Conservation (phyloP, 179 eudicot genomes). For the Pouteria campechiana region DNA sequence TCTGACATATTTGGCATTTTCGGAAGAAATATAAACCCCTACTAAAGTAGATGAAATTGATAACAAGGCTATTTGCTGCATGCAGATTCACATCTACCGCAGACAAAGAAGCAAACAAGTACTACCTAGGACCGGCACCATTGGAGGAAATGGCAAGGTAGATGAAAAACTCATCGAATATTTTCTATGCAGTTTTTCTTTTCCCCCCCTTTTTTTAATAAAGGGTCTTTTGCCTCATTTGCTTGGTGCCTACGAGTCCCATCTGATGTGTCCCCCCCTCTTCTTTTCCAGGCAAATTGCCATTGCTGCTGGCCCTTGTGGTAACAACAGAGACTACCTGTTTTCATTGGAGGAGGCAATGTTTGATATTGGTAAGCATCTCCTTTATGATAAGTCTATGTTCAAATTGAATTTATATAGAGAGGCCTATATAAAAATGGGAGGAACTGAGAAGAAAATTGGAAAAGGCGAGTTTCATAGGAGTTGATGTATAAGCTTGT, state of each 20-base stretch:
- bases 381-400: neutral
- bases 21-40: too few species aligned
- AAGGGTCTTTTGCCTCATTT: neutral
- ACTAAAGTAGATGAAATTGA: too few species aligned
- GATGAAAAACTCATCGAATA: neutral
- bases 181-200: neutral
- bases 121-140: slow-evolving; percentile 93
- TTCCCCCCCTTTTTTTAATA: neutral
- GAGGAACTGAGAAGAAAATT: too few species aligned
- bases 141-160: slow-evolving; percentile 82
- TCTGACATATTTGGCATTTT: too few species aligned
- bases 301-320: slow-evolving; percentile 87
- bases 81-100: slow-evolving; percentile 82
- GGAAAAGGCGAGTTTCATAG: too few species aligned
- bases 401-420: neutral
- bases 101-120: slow-evolving; percentile 58
- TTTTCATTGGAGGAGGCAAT: slow-evolving; percentile 83
- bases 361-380: slow-evolving; percentile 50
- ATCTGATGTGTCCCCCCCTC: neutral
- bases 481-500: neutral
- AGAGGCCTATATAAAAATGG: neutral
- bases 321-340: slow-evolving; percentile 80
- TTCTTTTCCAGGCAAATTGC: slow-evolving; percentile 66
- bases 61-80: neutral
- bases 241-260: neutral